Evolutionary conservation across 2,329 filamentous ascomycete genomes (phyloP), one percentile per base, ranked within the genome.

Genomic region (Colletotrichum tropicicola): DNA sequence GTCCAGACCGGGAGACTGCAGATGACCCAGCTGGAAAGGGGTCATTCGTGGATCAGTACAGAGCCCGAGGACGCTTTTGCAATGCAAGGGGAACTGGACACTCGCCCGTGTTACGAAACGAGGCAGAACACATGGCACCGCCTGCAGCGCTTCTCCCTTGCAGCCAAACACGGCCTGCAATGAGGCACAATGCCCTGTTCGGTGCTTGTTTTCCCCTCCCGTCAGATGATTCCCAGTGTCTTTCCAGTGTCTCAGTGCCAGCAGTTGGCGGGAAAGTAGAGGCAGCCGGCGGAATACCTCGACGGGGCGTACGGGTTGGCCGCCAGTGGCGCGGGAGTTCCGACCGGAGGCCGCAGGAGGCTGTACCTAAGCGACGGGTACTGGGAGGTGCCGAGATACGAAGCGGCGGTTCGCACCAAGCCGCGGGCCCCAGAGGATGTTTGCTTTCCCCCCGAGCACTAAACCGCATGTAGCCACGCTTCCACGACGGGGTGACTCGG

Each of bases 161-260:
- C 43, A 17, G 45, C 17, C 45, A 30, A 48, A 30, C 45, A 48
- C 19, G 27, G 25, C 9, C 43, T 39, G 25, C 15, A 57, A 15
- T 28, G 19, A 57, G 43, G 30, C 10, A 57, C 43, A 64, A 35
- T 45, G 32, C 43, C 35, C 13, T 47, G 25, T n/a, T n/a, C 3
- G 6, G 23, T 47, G 62, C 32, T 32, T 35, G 17, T 44, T 39
- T 25, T 21, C 15, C 17, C 17, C 17, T 15, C 23, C 27, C 45
- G 51, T 65, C 62, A 62, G 49, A 62, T 65, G 62, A 55, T 65
- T 51, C 15, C 23, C 28, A 39, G 47, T 65, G 62, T 65, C 62
- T 65, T 57, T 23, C 51, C 35, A 21, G n/a, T 12, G 15, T 17
- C n/a, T 9, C n/a, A 43, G 10, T 17, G 32, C 13, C 32, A 35